These are phyloP conservation scores for Fraxinus sp. DNA, from an alignment of 305 asterid species.

Conservation along the genomic window DNA sequence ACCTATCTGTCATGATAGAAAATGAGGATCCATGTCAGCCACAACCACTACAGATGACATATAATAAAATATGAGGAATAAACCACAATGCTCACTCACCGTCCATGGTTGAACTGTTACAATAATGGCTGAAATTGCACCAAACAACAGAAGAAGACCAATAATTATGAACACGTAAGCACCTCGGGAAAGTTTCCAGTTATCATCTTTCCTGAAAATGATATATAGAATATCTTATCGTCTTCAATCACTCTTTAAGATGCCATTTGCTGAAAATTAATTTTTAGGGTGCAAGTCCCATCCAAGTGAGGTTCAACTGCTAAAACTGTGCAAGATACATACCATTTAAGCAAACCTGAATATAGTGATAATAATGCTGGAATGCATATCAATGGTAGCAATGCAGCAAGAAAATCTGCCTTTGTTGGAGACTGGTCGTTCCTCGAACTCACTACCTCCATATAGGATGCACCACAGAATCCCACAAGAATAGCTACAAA, in stretches of 20 bases:
- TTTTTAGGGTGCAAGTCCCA: slow-evolving; percentile 16
- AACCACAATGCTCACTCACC: slow-evolving; percentile 47
- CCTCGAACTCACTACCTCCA: slow-evolving; percentile 80
- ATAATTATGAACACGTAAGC: slow-evolving; percentile 70
- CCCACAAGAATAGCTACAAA: slow-evolving; percentile 78
- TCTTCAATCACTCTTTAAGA: slow-evolving; percentile 18
- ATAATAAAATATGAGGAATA: slow-evolving; percentile 15
- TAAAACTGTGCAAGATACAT: slow-evolving; percentile 31
- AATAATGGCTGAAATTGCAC: slow-evolving; percentile 87
- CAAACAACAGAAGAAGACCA: slow-evolving; percentile 82
- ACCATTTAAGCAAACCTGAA: slow-evolving; percentile 95
- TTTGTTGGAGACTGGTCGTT: slow-evolving; percentile 73
- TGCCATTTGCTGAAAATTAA: slow-evolving; percentile 11
- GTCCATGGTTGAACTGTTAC: slow-evolving; percentile 81
- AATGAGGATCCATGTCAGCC: slow-evolving; percentile 24
- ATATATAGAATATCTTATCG: slow-evolving; percentile 17
- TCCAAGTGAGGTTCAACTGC: slow-evolving; percentile 12
- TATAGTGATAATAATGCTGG: slow-evolving; percentile 85
- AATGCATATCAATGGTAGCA: slow-evolving; percentile 92
- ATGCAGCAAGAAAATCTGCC: slow-evolving; percentile 90
- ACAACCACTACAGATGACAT: slow-evolving; percentile 8
- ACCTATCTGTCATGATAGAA: slow-evolving; percentile 67
- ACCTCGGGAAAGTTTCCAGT: slow-evolving; percentile 92
- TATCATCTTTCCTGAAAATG: slow-evolving; percentile 91
- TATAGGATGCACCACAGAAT: slow-evolving; percentile 85